phyloP scores from a whole-genome alignment of 2,329 filamentous ascomycete genomes.

The Dothiorella sarmentorum region DNA sequence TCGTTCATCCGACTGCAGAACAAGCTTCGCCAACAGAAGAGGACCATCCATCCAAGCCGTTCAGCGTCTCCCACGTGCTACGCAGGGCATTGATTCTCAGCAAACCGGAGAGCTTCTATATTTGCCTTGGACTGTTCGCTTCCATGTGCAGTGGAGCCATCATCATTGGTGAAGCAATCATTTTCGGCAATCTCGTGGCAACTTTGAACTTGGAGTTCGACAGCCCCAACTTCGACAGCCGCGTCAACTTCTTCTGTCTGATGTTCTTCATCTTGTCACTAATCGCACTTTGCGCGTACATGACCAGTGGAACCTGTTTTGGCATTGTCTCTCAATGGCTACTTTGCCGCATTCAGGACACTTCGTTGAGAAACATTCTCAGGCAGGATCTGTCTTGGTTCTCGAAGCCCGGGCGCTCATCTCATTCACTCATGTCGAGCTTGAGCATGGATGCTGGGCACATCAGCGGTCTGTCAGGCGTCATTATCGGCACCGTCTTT shows the following conservation, averaged over 20 bases:
- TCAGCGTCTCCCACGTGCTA: constrained; percentile 26
- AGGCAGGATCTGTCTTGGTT: constrained; percentile 56
- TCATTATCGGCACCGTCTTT: constrained; percentile 50
- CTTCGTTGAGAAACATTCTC: constrained; percentile 51
- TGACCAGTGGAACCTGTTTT: constrained; percentile 45
- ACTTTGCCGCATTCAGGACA: constrained; percentile 42
- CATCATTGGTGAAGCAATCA: constrained; percentile 59
- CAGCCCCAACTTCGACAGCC: constrained; percentile 30
- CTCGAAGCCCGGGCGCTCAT: constrained; percentile 40
- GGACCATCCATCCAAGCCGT: not conserved
- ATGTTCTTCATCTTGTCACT: constrained; percentile 55
- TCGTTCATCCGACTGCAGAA: not conserved
- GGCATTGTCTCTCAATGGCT: constrained; percentile 48
- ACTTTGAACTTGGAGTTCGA: constrained; percentile 47
- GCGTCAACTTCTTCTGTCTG: constrained; percentile 44
- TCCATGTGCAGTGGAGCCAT: constrained; percentile 48
- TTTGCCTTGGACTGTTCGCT: constrained; percentile 41
- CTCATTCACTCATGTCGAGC: constrained; percentile 44
- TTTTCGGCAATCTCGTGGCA: constrained; percentile 52
- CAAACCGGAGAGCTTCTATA: constrained; percentile 38
- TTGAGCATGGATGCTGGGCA: constrained; percentile 49
- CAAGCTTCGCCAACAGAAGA: not conserved
- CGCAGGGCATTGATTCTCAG: constrained; percentile 27
- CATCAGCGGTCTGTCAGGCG: constrained; percentile 47
- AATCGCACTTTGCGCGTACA: constrained; percentile 46